Evolutionary conservation across 1,284 basidiomycete species (phyloP).

Genomic region (Ustilago hordei): DNA sequence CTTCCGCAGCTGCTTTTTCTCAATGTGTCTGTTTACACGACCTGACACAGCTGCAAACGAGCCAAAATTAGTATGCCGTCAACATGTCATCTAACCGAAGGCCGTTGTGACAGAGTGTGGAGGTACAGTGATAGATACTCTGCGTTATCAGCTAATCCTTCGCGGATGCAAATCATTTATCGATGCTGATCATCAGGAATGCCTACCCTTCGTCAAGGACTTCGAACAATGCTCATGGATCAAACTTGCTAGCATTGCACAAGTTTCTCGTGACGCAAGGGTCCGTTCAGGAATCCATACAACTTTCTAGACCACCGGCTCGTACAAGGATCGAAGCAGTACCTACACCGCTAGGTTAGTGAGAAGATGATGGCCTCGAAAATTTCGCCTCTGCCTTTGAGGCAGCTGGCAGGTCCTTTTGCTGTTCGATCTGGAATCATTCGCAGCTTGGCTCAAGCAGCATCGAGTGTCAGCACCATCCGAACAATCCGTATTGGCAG

Average conservation of each 20-base stretch:
- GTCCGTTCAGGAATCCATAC: background rate
- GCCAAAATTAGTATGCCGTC: background rate
- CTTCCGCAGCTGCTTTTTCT: background rate
- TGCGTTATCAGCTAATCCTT: slow-evolving; percentile 22
- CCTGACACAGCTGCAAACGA: background rate
- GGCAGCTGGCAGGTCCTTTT: slow-evolving; percentile 6
- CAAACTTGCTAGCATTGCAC: background rate
- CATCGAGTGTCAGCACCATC: slow-evolving; percentile 8
- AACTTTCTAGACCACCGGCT: background rate
- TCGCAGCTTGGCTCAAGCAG: background rate
- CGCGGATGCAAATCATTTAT: background rate
- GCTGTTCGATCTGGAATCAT: background rate
- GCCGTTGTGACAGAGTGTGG: slow-evolving; percentile 5
- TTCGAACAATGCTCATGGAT: background rate
- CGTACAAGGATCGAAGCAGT: background rate
- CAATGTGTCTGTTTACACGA: background rate
- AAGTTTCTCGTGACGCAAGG: background rate
- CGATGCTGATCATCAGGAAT: background rate
- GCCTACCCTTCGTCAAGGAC: background rate
- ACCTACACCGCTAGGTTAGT: background rate
- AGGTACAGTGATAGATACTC: slow-evolving; percentile 4
- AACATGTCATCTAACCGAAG: slow-evolving; percentile 8
- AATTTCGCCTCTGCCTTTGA: background rate
- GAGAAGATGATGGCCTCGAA: slow-evolving; percentile 1
- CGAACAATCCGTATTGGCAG: slow-evolving; percentile 29